Evolutionary conservation across 345 rosid species (phyloP).

Genomic region (Dipteronia sinensis): DNA sequence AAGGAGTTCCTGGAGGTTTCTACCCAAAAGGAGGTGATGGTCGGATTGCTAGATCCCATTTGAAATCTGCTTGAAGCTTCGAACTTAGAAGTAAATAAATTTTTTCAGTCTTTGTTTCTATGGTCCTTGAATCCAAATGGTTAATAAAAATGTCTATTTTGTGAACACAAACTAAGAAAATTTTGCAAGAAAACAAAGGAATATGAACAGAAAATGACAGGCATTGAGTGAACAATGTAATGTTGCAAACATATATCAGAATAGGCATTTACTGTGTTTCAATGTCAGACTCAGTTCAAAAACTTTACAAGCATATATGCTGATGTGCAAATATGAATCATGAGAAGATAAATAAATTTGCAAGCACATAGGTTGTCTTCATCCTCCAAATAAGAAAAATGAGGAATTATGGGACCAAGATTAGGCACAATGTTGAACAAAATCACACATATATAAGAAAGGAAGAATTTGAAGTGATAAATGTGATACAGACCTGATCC

Average conservation of each 20-base stretch:
- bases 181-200: not conserved
- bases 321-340: too few relatives aligned
- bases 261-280: too few relatives aligned
- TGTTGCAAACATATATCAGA: too few relatives aligned
- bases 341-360: too few relatives aligned
- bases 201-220: too few relatives aligned
- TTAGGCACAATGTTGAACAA: not conserved
- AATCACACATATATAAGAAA: not conserved
- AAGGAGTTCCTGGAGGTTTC: constrained; percentile 39
- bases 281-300: too few relatives aligned
- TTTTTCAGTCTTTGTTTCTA: not conserved
- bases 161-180: not conserved
- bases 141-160: not conserved
- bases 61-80: not conserved
- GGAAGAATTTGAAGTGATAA: not conserved
- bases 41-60: constrained; percentile 28
- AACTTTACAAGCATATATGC: too few relatives aligned
- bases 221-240: too few relatives aligned
- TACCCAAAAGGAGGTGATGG: constrained; percentile 43
- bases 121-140: not conserved
- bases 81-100: not conserved
- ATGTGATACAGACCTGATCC: not conserved
- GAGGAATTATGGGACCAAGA: not conserved
- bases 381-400: not conserved
- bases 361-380: not conserved